These are phyloP conservation scores for Kernera saxatilis DNA, from an alignment of 345 rosid species.

Conservation along the genomic window DNA sequence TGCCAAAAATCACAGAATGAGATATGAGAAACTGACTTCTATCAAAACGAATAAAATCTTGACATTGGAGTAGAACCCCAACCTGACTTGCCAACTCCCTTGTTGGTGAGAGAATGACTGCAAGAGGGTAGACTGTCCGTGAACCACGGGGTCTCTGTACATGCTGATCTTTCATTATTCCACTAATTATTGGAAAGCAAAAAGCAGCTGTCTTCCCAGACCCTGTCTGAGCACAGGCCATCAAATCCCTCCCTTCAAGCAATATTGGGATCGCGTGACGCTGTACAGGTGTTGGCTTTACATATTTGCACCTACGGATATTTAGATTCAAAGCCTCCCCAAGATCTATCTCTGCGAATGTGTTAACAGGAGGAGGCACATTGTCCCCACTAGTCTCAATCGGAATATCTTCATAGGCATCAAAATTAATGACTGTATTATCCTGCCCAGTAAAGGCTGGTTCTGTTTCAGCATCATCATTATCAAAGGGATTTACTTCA, in stretches of 20 bases:
- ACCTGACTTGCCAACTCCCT: conserved; percentile 97
- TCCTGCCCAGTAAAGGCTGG: conserved; percentile 55
- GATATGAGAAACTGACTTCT: conserved; percentile 7
- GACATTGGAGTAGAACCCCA: conserved; percentile 26
- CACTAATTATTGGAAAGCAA: conserved; percentile 91
- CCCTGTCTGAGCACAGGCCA: conserved; percentile 99
- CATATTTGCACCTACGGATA: conserved; percentile 89
- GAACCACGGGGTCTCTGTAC: conserved; percentile 83
- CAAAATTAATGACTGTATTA: conserved; percentile 78
- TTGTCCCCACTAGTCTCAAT: conserved; percentile 96
- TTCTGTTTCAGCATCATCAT: conserved; percentile 48
- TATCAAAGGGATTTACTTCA: conserved; percentile 87
- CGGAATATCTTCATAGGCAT: conserved; percentile 96
- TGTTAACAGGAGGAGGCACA: conserved; percentile 83
- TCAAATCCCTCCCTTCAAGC: conserved; percentile 79
- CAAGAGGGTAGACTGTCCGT: conserved; percentile 78
- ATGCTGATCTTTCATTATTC: conserved; percentile 69
- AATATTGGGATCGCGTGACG: conserved; percentile 89
- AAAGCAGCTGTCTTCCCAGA: conserved; percentile 99
- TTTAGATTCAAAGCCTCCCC: conserved; percentile 85
- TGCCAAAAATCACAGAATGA: conserved; percentile 30
- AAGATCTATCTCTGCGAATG: conserved; percentile 88
- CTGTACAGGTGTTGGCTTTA: conserved; percentile 96
- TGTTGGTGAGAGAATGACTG: conserved; percentile 96
- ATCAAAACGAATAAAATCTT: neutral